These are phyloP conservation scores for Sordaria brevicollis DNA, from an alignment of 495 filamentous ascomycete genomes.

Conservation along the genomic window DNA sequence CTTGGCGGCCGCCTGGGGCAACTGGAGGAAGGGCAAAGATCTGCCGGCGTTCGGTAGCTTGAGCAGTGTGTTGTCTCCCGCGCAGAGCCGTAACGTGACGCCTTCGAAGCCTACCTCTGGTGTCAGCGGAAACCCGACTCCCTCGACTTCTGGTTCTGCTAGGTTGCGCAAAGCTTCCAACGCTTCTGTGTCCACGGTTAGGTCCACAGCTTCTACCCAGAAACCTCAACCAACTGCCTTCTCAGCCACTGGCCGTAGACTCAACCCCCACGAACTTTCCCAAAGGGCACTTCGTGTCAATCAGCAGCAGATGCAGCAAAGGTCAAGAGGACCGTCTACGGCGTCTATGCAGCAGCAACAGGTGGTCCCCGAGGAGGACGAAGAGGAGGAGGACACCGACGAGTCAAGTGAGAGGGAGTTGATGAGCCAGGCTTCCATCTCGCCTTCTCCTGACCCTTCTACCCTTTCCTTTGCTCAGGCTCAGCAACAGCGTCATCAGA, in stretches of 20 bases:
- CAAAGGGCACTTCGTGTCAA: conserved; percentile 22
- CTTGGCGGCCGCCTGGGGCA: conserved; percentile 61
- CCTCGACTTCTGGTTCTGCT: conserved; percentile 51
- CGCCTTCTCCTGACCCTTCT: neutral
- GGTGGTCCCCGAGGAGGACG: conserved; percentile 20
- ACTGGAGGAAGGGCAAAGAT: conserved; percentile 71
- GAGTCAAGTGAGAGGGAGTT: conserved; percentile 17
- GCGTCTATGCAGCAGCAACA: neutral
- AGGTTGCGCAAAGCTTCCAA: neutral
- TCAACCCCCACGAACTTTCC: conserved; percentile 37
- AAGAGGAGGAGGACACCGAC: too few relatives aligned
- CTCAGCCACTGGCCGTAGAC: conserved; percentile 39
- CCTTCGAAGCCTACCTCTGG: conserved; percentile 48
- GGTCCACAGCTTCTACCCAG: conserved; percentile 23
- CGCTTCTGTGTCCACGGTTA: neutral
- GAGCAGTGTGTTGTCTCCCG: conserved; percentile 26
- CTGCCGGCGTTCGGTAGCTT: conserved; percentile 34
- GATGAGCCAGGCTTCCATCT: neutral
- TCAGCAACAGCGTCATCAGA: neutral
- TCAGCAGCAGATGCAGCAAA: neutral
- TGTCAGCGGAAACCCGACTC: conserved; percentile 68
- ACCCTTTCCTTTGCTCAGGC: neutral
- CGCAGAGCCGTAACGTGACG: conserved; percentile 37
- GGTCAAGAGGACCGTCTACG: conserved; percentile 20
- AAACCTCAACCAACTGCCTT: conserved; percentile 43